Evolutionary conservation across 176 grass and related monocot genomes (phyloP).

Genomic region (Ananas comosus): DNA sequence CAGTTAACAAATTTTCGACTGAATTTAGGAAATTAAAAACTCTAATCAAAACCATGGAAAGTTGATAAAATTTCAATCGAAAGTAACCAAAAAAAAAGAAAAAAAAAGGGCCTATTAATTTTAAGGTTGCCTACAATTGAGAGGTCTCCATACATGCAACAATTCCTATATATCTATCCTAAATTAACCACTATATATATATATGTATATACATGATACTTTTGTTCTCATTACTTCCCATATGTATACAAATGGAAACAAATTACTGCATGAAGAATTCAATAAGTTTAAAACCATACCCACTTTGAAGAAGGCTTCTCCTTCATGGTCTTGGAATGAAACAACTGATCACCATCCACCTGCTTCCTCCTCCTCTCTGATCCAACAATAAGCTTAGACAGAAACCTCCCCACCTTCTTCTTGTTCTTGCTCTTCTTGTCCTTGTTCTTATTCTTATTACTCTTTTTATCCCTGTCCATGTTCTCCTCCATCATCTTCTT

Average conservation of each 20-base stretch:
- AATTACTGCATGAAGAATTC: not conserved
- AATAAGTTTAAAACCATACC: constrained; percentile 48
- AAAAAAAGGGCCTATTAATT: no score
- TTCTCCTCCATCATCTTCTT: constrained; percentile 5
- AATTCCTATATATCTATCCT: no score
- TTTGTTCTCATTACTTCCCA: not conserved
- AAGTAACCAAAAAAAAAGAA: no score
- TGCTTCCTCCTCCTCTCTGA: constrained; percentile 33
- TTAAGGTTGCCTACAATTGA: no score
- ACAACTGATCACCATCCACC: constrained; percentile 33
- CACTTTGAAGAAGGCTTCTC: constrained; percentile 67
- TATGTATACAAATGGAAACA: not conserved
- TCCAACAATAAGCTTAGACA: constrained; percentile 60
- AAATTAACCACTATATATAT: no score
- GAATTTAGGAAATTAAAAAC: no score
- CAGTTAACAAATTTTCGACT: no score
- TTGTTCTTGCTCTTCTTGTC: constrained; percentile 46
- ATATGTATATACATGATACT: not conserved
- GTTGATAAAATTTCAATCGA: no score
- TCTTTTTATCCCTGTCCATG: not conserved
- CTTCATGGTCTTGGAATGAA: constrained; percentile 78
- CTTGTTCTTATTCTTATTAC: constrained; percentile 3
- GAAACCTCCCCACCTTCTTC: constrained; percentile 71
- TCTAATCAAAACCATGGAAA: no score
- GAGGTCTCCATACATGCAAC: no score